Conservation (phyloP, 2,329 filamentous ascomycete species). For the Macrophomina pseudophaseolina region DNA sequence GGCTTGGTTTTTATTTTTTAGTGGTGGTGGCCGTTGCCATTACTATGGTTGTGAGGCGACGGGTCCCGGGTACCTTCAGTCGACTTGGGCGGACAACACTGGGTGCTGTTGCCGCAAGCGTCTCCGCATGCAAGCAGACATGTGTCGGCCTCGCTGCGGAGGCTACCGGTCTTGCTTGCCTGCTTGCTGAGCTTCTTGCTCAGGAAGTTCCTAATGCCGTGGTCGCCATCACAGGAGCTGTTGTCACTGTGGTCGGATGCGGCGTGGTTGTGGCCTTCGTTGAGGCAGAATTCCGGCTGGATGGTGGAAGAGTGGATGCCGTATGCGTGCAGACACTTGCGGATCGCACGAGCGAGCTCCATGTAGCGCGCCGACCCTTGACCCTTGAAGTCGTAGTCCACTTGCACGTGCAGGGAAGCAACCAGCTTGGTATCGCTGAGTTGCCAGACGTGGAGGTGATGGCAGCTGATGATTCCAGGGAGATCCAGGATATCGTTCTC, state of each 20-base stretch:
- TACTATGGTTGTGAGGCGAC: conserved; percentile 14
- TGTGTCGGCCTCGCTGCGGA: conserved; percentile 40
- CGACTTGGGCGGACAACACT: conserved; percentile 46
- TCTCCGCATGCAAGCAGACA: conserved; percentile 52
- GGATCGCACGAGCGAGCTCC: conserved; percentile 80
- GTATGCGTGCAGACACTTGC: conserved; percentile 89
- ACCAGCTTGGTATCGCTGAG: conserved; percentile 93
- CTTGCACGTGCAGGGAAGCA: conserved; percentile 90
- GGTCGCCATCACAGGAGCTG: conserved; percentile 29
- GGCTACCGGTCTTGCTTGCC: conserved; percentile 43
- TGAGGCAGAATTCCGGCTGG: conserved; percentile 78
- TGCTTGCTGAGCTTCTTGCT: conserved; percentile 28
- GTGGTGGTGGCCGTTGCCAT: conserved; percentile 10
- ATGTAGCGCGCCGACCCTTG: conserved; percentile 83
- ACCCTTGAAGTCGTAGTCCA: conserved; percentile 86
- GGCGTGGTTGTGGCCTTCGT: conserved; percentile 51
- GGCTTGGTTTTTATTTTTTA: background rate
- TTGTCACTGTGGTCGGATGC: conserved; percentile 35
- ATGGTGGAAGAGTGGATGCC: conserved; percentile 98
- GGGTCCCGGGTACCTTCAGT: conserved; percentile 16
- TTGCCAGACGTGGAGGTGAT: conserved; percentile 98
- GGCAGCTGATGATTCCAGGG: conserved; percentile 84
- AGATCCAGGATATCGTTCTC: conserved; percentile 87
- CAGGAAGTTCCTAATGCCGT: background rate
- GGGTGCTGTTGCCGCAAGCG: conserved; percentile 48